Evolutionary conservation across 23 red algal species (phyloP).

Genomic region (Gracilaria domingensis): DNA sequence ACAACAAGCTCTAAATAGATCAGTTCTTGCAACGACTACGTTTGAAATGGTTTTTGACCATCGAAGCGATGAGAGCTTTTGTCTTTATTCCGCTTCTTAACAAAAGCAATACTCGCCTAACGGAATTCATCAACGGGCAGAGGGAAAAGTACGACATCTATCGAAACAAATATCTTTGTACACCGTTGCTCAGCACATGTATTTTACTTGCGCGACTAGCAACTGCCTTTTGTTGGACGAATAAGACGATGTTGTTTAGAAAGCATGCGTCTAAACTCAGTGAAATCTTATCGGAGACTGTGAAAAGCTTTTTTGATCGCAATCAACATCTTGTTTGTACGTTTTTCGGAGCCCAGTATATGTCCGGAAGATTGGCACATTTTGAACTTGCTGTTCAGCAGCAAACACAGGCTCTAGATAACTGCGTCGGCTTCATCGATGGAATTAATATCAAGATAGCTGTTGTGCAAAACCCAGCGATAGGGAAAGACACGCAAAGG

Average conservation of each 20-base stretch:
- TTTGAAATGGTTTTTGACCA: neutral
- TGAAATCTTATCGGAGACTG: neutral
- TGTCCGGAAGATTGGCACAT: neutral
- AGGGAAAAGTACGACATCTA: neutral
- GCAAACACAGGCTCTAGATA: neutral
- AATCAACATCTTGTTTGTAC: neutral
- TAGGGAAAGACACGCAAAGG: no score
- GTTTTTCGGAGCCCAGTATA: neutral
- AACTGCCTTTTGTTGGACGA: conserved; percentile 6
- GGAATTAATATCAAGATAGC: neutral
- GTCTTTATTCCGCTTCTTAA: neutral
- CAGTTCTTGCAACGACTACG: neutral
- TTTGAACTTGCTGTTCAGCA: neutral
- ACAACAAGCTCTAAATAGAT: neutral
- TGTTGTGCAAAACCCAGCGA: no score
- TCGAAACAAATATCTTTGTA: neutral
- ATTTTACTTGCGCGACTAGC: conserved; percentile 11
- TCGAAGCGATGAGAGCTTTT: neutral
- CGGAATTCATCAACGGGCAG: neutral
- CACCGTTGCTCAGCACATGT: neutral
- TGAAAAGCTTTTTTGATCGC: neutral
- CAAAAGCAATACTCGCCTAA: neutral
- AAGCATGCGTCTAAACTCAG: conserved; percentile 2
- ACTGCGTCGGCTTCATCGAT: conserved; percentile 49
- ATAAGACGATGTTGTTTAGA: conserved; percentile 5